phyloP scores from a whole-genome alignment of 2,329 filamentous ascomycete genomes.

The Paecilomyces sp. region DNA sequence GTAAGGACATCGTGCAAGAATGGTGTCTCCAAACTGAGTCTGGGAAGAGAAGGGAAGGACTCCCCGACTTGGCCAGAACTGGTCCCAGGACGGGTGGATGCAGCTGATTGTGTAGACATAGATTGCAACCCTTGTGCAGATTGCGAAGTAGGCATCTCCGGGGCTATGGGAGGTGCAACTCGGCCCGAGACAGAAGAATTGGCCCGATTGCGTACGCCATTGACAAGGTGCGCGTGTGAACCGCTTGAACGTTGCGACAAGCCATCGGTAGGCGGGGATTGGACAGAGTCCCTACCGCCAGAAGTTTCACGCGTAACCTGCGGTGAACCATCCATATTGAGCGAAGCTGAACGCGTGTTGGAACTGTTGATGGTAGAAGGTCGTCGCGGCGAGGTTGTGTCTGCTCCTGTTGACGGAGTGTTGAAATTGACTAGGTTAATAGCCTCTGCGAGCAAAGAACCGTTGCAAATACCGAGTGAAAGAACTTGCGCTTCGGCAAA shows the following conservation, averaged over 20 bases:
- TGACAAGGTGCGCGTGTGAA: slow-evolving; percentile 8
- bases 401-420: slow-evolving; percentile 39
- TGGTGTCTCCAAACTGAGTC: slow-evolving; percentile 39
- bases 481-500: slow-evolving; percentile 66
- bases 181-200: slow-evolving; percentile 48
- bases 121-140: slow-evolving; percentile 46
- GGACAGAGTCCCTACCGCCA: slow-evolving; percentile 59
- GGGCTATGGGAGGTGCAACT: slow-evolving; percentile 43
- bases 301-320: slow-evolving; percentile 59
- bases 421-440: slow-evolving; percentile 54
- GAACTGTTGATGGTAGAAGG: slow-evolving; percentile 44
- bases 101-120: slow-evolving; percentile 42
- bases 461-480: slow-evolving; percentile 71
- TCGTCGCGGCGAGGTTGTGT: slow-evolving; percentile 38
- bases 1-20: slow-evolving; percentile 35
- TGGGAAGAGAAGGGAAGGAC: slow-evolving; percentile 32
- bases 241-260: slow-evolving; percentile 18
- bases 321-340: slow-evolving; percentile 58
- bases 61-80: slow-evolving; percentile 15
- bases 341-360: slow-evolving; percentile 53
- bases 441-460: slow-evolving; percentile 53
- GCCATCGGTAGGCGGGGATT: slow-evolving; percentile 46
- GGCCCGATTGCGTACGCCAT: slow-evolving; percentile 44
- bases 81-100: slow-evolving; percentile 48
- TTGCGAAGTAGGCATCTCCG: slow-evolving; percentile 46